Evolutionary conservation across 805 yeast genomes (phyloP).

Genomic region (Suhomyces xylopsoci): DNA sequence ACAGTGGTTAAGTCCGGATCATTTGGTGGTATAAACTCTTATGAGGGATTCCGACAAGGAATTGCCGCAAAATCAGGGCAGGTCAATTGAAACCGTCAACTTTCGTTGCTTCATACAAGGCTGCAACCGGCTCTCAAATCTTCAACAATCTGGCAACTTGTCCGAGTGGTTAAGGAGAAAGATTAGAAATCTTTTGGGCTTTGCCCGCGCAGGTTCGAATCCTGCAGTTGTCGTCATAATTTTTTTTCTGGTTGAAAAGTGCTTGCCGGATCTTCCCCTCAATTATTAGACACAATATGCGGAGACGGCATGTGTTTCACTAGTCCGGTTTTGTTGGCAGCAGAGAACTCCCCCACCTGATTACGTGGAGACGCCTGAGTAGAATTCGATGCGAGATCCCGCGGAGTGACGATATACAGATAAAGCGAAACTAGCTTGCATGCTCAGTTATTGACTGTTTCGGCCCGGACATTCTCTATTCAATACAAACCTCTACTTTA

Average conservation of each 20-base stretch:
- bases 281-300: background rate
- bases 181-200: constrained; percentile 49
- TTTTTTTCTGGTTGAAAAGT: constrained; percentile 8
- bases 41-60: too few relatives aligned
- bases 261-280: background rate
- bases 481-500: background rate
- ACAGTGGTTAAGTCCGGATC: too few relatives aligned
- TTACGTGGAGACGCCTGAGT: background rate
- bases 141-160: constrained; percentile 34
- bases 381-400: background rate
- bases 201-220: constrained; percentile 51
- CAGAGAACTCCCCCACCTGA: background rate
- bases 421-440: background rate
- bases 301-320: background rate
- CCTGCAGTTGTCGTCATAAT: constrained; percentile 45
- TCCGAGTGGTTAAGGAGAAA: constrained; percentile 50
- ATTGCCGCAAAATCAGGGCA: too few relatives aligned
- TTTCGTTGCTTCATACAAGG: too few relatives aligned
- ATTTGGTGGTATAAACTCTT: too few relatives aligned
- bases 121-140: too few relatives aligned
- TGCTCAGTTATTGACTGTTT: background rate
- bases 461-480: background rate
- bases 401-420: background rate
- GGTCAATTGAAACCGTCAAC: too few relatives aligned
- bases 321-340: background rate